Evolutionary conservation across 208 protist genomes (phyloP), one percentile per base, ranked within the genome.

Genomic region (Vickermania spadyakhi): DNA sequence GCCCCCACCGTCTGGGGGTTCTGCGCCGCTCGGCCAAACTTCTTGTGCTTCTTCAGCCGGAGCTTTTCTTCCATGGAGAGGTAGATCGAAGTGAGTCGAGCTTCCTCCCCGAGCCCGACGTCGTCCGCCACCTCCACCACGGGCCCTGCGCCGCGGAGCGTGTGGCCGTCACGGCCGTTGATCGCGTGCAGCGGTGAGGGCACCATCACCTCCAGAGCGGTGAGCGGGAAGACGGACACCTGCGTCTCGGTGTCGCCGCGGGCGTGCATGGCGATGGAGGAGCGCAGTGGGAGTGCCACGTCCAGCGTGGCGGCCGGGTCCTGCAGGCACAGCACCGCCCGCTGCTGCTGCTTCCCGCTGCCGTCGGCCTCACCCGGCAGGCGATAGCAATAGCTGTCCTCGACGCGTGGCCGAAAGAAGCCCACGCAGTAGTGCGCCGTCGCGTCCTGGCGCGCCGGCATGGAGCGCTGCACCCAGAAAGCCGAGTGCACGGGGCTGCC

Each of bases 401-500:
- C 23, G 52, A 65, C 26, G 23, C 23, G 18, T 27, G 50, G 60
- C 11, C 60, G 60, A 23, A 65, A 65, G 52, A 65, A 65, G 31
- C 60, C 52, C 2, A 65, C n/a, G 13, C 14, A 18, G 52, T 65
- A 65, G 52, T 13, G 60, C 52, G 52, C 31, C 59, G 45, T 64
- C 28, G 36, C 22, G 18, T 3, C 3, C 25, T 4, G 26, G 26
- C 26, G n/a, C 26, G 25, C 54, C 7, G 21, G 26, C 21, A 55
- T 23, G 11, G 51, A 55, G 51, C 51, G 51, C 51, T 18, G 13
- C 36, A 72, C 26, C 23, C 58, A 68, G 30, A 72, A 76, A 28
- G 70, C 53, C 11, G 71, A 76, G 58, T 76, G 71, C 42, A 72
- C 30, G 3, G 60, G 66, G 5, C 58, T 1, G 18, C 60, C 60